Evolutionary conservation across 306 rosid genomes (phyloP), one percentile per base, ranked within the genome.

Genomic region (Coriaria nepalensis): DNA sequence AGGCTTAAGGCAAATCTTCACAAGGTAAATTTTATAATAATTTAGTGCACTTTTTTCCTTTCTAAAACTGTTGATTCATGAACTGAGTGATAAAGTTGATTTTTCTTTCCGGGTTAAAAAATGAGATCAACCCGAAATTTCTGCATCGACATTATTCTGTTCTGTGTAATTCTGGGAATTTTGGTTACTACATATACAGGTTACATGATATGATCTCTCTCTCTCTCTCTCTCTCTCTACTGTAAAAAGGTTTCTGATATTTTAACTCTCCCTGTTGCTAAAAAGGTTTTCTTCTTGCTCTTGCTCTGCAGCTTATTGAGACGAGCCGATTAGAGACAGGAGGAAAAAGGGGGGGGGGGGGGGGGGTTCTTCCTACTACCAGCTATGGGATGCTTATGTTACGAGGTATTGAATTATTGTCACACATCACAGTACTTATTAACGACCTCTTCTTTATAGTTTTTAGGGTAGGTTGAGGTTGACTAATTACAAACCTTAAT

Each of bases 111-210:
- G 20, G 29, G 2, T 20, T 20, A 20, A 20, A 20, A 76, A 90
- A 42, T 90, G 80, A 81, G 95, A 67, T 77, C 93, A n/a, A 75
- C 78, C 67, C 70, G 68, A 76, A 90, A 90, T 70, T 85, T 90
- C 74, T 73, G 78, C 78, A 79, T 90, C 5, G 94, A 90, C 79
- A 82, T 85, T 43, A 43, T 69, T 68, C 82, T 90, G 62, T 50
- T 85, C 41, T 85, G 85, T 50, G 40, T 90, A 74, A 72, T 90
- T 73, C 75, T 85, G 34, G 95, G 95, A 62, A 77, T 90, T n/a
- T n/a, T 9, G 50, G 50, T 67, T 14, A 64, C 35, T 79, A 77
- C 71, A 43, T 90, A 56, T 81, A 79, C 77, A 82, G 85, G 98
- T 85, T 73, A 73, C 73, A 58, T 13, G 47, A 11, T 4, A 20